Evolutionary conservation across 2,329 filamentous ascomycete genomes (phyloP), one percentile per base, ranked within the genome.

Genomic region (Calonectria pseudoreteaudii): DNA sequence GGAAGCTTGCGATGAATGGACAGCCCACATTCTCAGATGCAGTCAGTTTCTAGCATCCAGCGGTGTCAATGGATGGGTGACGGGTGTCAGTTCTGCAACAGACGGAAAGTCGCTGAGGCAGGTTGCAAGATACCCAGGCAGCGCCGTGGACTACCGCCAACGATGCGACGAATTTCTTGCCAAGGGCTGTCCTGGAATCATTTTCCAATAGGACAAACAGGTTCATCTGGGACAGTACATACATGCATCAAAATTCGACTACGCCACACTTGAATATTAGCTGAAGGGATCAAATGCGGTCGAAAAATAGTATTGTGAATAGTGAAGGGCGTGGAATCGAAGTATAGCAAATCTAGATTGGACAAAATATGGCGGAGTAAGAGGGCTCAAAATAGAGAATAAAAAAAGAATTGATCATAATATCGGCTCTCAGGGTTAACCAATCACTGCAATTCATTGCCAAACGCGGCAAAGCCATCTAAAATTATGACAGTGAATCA

Each of bases 81-180:
- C 88, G 28, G 88, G 88, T 1, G 86, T 90, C 0, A 90, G 90
- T 68, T 87, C 83, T 71, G 89, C 90, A 68, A 78, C 90, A 26
- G 88, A 88, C 78, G 82, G 85, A 47, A 86, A 84, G 71, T 83
- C 81, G n/a, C 82, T 89, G 41, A 84, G 85, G 4, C 81, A 86
- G 31, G 83, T 68, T 85, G 88, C 6, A 0, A 53, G 77, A 8
- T 78, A 79, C 4, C 75, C 75, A 2, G 77, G 77, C 0, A 72
- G 66, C 13, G 72, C 65, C 10, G 64, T 74, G 5, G 75, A 79
- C 62, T 78, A 72, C 16, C 71, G 75, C 2, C 47, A 68, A 16
- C 70, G 77, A 3, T 79, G 74, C 11, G 47, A 73, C 0, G 77
- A 77, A 11, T 65, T 31, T 10, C 38, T 65, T 31, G 38, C 60